Evolutionary conservation across 805 yeast genomes (phyloP).

Genomic region (Clavispora fructus): DNA sequence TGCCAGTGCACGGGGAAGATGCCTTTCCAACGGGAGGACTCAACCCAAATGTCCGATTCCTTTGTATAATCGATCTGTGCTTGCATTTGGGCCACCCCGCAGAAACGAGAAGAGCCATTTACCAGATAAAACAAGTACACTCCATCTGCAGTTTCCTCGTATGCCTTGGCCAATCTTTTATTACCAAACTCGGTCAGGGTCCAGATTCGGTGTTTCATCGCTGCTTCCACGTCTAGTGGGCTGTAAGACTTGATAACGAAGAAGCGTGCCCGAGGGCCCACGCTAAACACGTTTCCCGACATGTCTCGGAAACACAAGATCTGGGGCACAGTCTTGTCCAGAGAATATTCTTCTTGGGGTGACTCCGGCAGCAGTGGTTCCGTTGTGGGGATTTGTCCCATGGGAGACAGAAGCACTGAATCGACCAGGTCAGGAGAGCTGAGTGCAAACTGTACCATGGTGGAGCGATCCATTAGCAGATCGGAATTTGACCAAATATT

Average conservation of each 20-base stretch:
- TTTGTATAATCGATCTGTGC: conserved; percentile 29
- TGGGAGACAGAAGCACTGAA: neutral
- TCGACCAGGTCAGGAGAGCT: neutral
- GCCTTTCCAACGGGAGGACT: conserved; percentile 46
- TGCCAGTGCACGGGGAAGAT: conserved; percentile 53
- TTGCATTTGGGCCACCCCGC: conserved; percentile 49
- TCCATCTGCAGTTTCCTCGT: conserved; percentile 20
- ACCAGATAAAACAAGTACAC: conserved; percentile 54
- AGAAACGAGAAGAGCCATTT: conserved; percentile 41
- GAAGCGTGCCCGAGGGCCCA: conserved; percentile 17
- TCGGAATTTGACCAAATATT: conserved; percentile 7
- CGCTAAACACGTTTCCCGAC: neutral
- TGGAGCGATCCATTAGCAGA: neutral
- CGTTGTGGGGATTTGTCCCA: neutral
- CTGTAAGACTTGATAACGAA: conserved; percentile 55
- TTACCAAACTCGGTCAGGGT: conserved; percentile 57
- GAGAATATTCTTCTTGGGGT: neutral
- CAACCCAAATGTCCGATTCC: conserved; percentile 42
- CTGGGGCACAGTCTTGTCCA: neutral
- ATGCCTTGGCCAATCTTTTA: conserved; percentile 45
- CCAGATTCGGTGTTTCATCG: conserved; percentile 50
- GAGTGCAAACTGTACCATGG: neutral
- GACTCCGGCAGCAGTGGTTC: neutral
- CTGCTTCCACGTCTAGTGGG: conserved; percentile 43
- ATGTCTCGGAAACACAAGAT: neutral